Evolutionary conservation across 78 protist species (phyloP).

Genomic region (Dictyostelium intermedium): DNA sequence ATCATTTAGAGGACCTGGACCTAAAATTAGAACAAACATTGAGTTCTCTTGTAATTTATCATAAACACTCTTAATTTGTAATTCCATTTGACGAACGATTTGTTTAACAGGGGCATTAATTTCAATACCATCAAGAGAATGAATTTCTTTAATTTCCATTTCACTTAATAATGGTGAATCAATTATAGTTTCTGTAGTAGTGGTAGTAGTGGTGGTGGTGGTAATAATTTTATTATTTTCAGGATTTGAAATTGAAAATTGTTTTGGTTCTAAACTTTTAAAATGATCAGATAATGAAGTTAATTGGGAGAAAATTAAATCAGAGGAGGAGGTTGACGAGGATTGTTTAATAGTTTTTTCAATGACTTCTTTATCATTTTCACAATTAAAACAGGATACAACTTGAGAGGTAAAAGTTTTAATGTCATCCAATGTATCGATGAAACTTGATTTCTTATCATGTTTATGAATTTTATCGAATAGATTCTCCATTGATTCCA

Average conservation of each 20-base stretch:
- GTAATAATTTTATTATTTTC: neutral
- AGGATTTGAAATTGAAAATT: neutral
- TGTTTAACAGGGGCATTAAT: neutral
- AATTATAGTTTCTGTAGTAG: neutral
- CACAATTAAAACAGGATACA: constrained; percentile 34
- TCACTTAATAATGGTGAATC: neutral
- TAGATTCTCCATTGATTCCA: neutral
- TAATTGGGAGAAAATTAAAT: constrained; percentile 33
- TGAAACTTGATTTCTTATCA: constrained; percentile 17
- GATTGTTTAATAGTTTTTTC: constrained; percentile 22
- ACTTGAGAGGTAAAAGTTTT: constrained; percentile 12
- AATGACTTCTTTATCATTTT: constrained; percentile 3
- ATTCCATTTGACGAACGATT: neutral
- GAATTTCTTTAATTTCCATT: neutral
- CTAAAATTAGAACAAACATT: constrained; percentile 17
- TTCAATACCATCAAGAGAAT: constrained; percentile 12
- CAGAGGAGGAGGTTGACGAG: neutral
- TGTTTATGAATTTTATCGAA: constrained; percentile 8
- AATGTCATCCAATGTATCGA: constrained; percentile 43
- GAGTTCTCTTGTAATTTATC: constrained; percentile 30
- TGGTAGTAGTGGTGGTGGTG: neutral
- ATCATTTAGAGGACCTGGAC: constrained; percentile 71
- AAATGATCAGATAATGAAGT: constrained; percentile 7
- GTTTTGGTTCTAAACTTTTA: neutral
- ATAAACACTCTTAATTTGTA: neutral